These are phyloP conservation scores for Gloeostereum incarnatum DNA, from an alignment of 768 basidiomycete genomes.

Conservation along the genomic window DNA sequence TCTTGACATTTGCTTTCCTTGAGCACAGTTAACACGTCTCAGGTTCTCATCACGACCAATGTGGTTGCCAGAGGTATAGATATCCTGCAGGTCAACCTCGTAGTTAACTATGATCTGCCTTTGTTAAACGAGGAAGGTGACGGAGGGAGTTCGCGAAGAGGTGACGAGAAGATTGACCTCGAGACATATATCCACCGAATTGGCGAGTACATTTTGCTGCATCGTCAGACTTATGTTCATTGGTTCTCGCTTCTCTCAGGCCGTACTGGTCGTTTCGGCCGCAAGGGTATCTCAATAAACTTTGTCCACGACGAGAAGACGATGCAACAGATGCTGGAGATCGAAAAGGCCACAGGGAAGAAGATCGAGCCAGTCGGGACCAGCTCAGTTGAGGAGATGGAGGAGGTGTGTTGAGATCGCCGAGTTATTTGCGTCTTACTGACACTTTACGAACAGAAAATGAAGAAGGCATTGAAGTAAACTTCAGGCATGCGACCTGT, in stretches of 20 bases:
- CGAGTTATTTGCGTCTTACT: not conserved
- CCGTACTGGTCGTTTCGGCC: constrained; percentile 95
- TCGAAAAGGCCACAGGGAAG: constrained; percentile 70
- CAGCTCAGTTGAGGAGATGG: constrained; percentile 88
- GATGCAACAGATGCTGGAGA: constrained; percentile 84
- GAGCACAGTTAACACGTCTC: not conserved
- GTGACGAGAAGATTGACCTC: constrained; percentile 68
- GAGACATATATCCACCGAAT: constrained; percentile 99
- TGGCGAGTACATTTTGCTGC: constrained; percentile 38
- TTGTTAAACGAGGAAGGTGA: constrained; percentile 66
- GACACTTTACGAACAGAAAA: constrained; percentile 38
- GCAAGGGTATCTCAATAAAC: constrained; percentile 95
- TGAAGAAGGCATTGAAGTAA: constrained; percentile 75
- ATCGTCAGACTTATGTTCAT: not conserved
- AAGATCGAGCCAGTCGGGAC: constrained; percentile 85
- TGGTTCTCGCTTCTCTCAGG: constrained; percentile 34
- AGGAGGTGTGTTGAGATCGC: constrained; percentile 50
- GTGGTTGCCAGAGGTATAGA: constrained; percentile 98
- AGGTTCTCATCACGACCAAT: constrained; percentile 92
- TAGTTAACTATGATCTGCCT: constrained; percentile 98
- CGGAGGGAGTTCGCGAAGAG: constrained; percentile 21
- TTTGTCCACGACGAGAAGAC: constrained; percentile 90
- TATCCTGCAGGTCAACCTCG: constrained; percentile 99
- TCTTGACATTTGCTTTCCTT: not conserved
- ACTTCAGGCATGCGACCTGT: too few relatives aligned